These are phyloP conservation scores for Lipomyces chichibuensis DNA, from an alignment of 805 yeast species.

Conservation along the genomic window DNA sequence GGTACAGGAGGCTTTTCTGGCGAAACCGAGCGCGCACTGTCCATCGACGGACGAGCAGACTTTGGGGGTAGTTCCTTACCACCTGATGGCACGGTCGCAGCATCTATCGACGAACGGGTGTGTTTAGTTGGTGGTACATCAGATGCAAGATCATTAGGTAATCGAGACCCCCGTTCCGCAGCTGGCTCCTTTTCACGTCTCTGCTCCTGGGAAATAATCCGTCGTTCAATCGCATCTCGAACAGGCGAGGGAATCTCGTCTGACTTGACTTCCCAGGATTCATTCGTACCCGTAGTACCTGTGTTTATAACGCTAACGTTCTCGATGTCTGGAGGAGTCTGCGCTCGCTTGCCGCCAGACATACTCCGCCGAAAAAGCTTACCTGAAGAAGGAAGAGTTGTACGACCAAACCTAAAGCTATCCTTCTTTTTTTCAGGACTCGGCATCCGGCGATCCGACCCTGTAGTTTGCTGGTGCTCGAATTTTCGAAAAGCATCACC, in stretches of 20 bases:
- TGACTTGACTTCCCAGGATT: conserved; percentile 18
- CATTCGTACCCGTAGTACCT: conserved; percentile 7
- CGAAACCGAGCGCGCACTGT: neutral
- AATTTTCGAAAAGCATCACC: conserved; percentile 33
- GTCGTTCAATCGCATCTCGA: conserved; percentile 6
- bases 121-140: neutral
- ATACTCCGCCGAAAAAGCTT: conserved; percentile 15
- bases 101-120: neutral
- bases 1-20: neutral
- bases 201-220: neutral
- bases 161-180: neutral
- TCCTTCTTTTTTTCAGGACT: conserved; percentile 25
- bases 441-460: conserved; percentile 9
- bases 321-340: neutral
- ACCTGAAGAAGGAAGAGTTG: conserved; percentile 10
- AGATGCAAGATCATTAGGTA: neutral
- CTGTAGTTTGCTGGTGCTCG: conserved; percentile 15
- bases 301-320: neutral
- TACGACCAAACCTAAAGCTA: conserved; percentile 14
- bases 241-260: conserved; percentile 9
- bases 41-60: neutral
- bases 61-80: neutral
- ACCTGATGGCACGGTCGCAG: neutral
- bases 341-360: neutral
- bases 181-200: neutral